phyloP scores from a whole-genome alignment of 1,284 basidiomycete genomes.

The Ceratobasidium sp. region DNA sequence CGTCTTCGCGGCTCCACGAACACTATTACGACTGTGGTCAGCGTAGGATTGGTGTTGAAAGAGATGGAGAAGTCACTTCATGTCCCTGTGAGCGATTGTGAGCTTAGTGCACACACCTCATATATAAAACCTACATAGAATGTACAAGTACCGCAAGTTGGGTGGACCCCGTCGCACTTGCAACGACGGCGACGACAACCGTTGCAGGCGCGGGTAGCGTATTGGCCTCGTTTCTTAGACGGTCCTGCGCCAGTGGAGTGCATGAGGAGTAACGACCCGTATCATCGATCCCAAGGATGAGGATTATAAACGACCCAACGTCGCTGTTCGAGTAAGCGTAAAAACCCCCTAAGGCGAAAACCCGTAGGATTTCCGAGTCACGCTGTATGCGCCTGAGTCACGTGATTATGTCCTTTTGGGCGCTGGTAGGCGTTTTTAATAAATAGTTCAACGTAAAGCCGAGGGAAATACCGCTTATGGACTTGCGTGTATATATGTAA shows the following conservation, averaged over 20 bases:
- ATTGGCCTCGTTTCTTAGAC: slow-evolving; percentile 29
- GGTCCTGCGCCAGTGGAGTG: slow-evolving; percentile 12
- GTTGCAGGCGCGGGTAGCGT: slow-evolving; percentile 34
- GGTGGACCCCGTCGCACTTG: slow-evolving; percentile 39
- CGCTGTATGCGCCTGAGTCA: slow-evolving; percentile 12
- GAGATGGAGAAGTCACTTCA: slow-evolving; percentile 1
- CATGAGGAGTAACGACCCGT: slow-evolving; percentile 5
- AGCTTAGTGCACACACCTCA: not conserved
- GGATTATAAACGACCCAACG: slow-evolving; percentile 6
- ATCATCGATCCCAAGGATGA: not conserved
- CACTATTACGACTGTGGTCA: slow-evolving; percentile 23
- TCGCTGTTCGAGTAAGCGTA: slow-evolving; percentile 2
- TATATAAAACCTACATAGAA: slow-evolving; percentile 24
- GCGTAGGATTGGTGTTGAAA: not conserved
- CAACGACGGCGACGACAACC: slow-evolving; percentile 29
- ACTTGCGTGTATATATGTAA: no score
- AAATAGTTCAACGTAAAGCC: not conserved
- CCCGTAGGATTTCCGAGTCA: slow-evolving; percentile 19
- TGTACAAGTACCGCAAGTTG: slow-evolving; percentile 26
- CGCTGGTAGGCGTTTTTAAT: not conserved
- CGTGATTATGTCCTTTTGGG: not conserved
- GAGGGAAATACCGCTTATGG: not conserved
- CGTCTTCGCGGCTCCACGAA: slow-evolving; percentile 27
- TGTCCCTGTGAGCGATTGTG: slow-evolving; percentile 23
- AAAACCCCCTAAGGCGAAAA: slow-evolving; percentile 10